Percentiles rank a stretch among this genome's conserved stretches.
These are phyloP conservation scores for Pseudogymnoascus sp. DNA, from an alignment of 2,329 filamentous ascomycete genomes.

Conservation along the genomic window DNA sequence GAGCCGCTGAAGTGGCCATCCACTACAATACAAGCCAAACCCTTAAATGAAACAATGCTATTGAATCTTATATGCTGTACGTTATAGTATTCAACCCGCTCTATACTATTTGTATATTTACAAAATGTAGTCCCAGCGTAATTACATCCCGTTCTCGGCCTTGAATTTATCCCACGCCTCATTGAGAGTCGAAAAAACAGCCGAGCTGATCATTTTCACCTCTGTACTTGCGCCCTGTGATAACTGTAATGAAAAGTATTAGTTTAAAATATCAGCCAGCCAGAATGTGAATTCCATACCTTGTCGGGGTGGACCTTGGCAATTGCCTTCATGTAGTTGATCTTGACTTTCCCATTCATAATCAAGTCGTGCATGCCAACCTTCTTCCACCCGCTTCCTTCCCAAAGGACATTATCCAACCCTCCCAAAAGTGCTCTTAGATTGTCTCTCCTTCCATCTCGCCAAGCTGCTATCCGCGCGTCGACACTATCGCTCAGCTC, in stretches of 20 bases:
- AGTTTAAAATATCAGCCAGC: slow-evolving; percentile 1
- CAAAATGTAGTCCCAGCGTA: neutral
- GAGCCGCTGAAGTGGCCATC: too few species aligned
- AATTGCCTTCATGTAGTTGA: slow-evolving; percentile 98
- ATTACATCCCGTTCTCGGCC: slow-evolving; percentile 54
- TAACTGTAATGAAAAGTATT: slow-evolving; percentile 36
- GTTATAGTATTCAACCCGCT: neutral
- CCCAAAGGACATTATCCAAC: slow-evolving; percentile 84
- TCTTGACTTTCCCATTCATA: slow-evolving; percentile 90
- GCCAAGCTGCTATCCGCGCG: slow-evolving; percentile 69
- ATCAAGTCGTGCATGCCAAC: slow-evolving; percentile 89
- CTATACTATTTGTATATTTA: neutral
- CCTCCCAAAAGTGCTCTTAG: slow-evolving; percentile 79
- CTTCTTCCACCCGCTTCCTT: slow-evolving; percentile 91
- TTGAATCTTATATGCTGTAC: neutral
- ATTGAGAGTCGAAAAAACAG: slow-evolving; percentile 60
- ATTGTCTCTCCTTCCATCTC: slow-evolving; percentile 87
- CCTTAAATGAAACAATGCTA: neutral
- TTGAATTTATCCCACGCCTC: slow-evolving; percentile 70
- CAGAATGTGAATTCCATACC: slow-evolving; percentile 46
- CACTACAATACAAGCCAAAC: too few species aligned
- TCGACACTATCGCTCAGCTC: slow-evolving; percentile 80
- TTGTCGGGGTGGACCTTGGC: slow-evolving; percentile 98
- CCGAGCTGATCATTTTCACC: slow-evolving; percentile 54
- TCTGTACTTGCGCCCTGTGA: slow-evolving; percentile 57